Base-by-base conservation (phyloP, 805 yeast species). In the Metschnikowia kunwiensis region DNA sequence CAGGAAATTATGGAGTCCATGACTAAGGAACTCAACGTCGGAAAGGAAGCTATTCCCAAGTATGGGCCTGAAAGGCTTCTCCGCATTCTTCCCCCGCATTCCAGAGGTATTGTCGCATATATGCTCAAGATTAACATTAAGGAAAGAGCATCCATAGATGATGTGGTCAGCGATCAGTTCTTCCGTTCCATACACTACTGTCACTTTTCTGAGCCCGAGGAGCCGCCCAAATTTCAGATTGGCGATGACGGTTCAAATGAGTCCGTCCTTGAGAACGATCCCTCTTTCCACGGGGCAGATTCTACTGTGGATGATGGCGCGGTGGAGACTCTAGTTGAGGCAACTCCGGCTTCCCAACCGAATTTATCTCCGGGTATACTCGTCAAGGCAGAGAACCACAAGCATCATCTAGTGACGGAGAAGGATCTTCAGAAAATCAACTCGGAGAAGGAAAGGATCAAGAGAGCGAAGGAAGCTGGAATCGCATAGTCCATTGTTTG, bases 11-110 rank as follows among this genome's bases (percentile, higher is more conserved):
- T 46, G 30, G 39, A 32, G 15, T 27, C 43, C 10, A 29, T 34
- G 41, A 32, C 47, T 16, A 40, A 38, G 28, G 49, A 45, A 15
- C 40, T 46, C 30, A 38, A 24, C 27, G 34, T 40, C 15, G 28
- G 31, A 13, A 34, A 44, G 16, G 43, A 40, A 18, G 29, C 19
- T 5, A 21, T 31, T n/a, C 51, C 43, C 5, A 46, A 36, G 24
- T 42, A 39, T 21, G 96, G 96, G 1, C 89, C 94, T 1, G 76
- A 81, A 53, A 65, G 93, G 36, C 58, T 89, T 33, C 64, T 87
- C 34, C 70, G 86, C 40, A 64, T 85, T 36, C 65, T 91, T 40
- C 97, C 97, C 0, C 60, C 68, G 12, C 75, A 74, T 3, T 73
- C 87, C 5, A 70, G 94, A 27, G 64, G 60, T 2, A 60, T 88